Evolutionary conservation across 805 yeast species (phyloP), one percentile per base, ranked within the genome.

Genomic region (Sporopachydermia lactativora): DNA sequence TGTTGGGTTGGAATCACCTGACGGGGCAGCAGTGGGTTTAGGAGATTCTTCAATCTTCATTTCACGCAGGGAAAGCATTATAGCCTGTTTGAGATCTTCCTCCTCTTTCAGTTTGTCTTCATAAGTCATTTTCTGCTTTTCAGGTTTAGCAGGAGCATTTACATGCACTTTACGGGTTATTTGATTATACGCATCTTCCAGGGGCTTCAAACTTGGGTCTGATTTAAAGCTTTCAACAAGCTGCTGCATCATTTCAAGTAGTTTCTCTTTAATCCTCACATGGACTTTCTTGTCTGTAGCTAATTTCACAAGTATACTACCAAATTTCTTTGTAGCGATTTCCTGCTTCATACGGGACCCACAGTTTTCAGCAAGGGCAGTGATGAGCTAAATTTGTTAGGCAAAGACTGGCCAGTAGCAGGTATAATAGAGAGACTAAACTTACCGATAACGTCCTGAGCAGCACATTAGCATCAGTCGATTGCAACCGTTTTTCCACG

Each of bases 121-220:
- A 3, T 59, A 57, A 3, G 70, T 61, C 48, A 72, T 58, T 38
- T 65, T 61, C 34, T 64, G 63, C 50, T 77, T 79, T 34, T 62
- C 71, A 4, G 88, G 88, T 47, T 73, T 73, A 31, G 55, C 63
- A 0, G 86, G 85, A 3, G 61, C 52, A 18, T n/a, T 24, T 24
- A 24, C 17, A 36, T 11, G 31, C 8, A 8, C 35, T 35, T 15
- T 36, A 53, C 36, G 58, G 42, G 38, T 54, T 49, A 24, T n/a
- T 8, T 8, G 31, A 24, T 61, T 58, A 49, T 71, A 72, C 0
- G 84, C 75, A 46, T 74, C 81, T 14, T 66, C 62, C 71, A 88
- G 73, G 2, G 81, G 77, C 43, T 68, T 68, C 49, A 89, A 66
- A 3, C 89, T 77, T 1, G 92, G 89, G 55, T 92, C 97, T 17